Base-by-base conservation (phyloP, 139 green algal species). In the Chlorella sp. region DNA sequence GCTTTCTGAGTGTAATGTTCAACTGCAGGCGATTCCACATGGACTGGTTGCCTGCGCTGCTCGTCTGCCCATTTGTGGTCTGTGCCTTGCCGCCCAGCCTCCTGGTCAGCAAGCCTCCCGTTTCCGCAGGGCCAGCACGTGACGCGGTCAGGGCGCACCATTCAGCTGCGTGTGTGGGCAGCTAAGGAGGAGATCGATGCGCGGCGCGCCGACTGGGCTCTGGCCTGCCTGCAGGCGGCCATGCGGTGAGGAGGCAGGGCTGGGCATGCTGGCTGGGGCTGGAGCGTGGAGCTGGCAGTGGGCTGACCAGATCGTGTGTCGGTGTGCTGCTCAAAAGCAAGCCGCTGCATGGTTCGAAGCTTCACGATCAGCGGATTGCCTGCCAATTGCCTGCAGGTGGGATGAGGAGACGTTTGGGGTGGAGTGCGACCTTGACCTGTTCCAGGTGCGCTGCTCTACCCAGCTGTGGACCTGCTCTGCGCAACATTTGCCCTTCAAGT, bases 171-270 rank as follows among this genome's bases (percentile, higher is more conserved):
- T 32, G 62, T 68, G 25, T 68, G 62, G 62, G 62, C 62, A 6
- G 62, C 17, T 1, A 17, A 6, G 62, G 62, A 68, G 62, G 62
- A 68, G 23, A 32, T 68, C 7, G 62, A 68, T 16, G 62, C 62
- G 20, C 26, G 62, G 20, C 25, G 62, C 26, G 62, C 62, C 28
- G 62, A 68, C 62, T 68, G 25, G 25, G 62, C 62, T 1, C 62
- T 68, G 20, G 26, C 26, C 20, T 68, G 26, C 26, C 62, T 68
- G 25, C 62, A 68, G 62, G 62, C 62, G 9, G 62, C 62, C 25
- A 68, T 68, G 62, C 62, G 62, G 62, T 68, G 62, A 68, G 62
- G 62, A n/a, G n/a, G n/a, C n/a, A n/a, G n/a, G n/a, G n/a, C n/a
- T n/a, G n/a, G n/a, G n/a, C n/a, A n/a, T n/a, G n/a, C n/a, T n/a